phyloP scores from a whole-genome alignment of 345 rosid species.

The Gossypium anomalum region DNA sequence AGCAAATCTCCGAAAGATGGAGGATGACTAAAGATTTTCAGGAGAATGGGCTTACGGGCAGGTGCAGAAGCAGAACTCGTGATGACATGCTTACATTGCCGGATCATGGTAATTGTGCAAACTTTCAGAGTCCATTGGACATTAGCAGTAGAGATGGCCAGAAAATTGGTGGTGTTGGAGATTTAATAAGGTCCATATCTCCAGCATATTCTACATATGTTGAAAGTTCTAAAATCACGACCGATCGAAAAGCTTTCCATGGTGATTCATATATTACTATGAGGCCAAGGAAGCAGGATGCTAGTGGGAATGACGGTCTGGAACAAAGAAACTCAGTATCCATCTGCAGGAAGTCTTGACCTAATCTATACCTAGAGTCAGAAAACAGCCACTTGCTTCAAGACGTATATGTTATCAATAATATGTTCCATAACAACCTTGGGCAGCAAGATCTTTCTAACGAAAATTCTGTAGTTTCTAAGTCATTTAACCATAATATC shows the following conservation, averaged over 20 bases:
- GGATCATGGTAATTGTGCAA: slow-evolving; percentile 11
- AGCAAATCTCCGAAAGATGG: slow-evolving; percentile 30
- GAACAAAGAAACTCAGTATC: slow-evolving; percentile 10
- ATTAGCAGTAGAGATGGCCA: slow-evolving; percentile 18
- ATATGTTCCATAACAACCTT: slow-evolving; percentile 16
- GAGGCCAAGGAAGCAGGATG: slow-evolving; percentile 14
- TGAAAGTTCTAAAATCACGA: slow-evolving; percentile 3
- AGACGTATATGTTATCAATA: not conserved
- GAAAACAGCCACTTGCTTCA: not conserved
- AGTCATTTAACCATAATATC: slow-evolving; percentile 5
- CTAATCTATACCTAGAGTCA: not conserved
- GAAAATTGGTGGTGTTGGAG: not conserved
- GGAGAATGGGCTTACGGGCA: slow-evolving; percentile 24
- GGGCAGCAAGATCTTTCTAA: slow-evolving; percentile 18
- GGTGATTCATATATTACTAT: not conserved
- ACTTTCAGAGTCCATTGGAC: slow-evolving; percentile 11
- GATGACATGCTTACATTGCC: slow-evolving; percentile 29
- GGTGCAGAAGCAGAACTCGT: slow-evolving; percentile 10
- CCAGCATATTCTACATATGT: slow-evolving; percentile 9
- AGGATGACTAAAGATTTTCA: slow-evolving; percentile 26
- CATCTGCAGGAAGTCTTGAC: slow-evolving; percentile 10
- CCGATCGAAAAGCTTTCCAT: slow-evolving; percentile 9
- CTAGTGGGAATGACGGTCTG: slow-evolving; percentile 12
- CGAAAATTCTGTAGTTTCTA: not conserved
- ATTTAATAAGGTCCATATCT: slow-evolving; percentile 17